Conservation (phyloP, 2,329 filamentous ascomycete species). For the Leptographium radiaticola region DNA sequence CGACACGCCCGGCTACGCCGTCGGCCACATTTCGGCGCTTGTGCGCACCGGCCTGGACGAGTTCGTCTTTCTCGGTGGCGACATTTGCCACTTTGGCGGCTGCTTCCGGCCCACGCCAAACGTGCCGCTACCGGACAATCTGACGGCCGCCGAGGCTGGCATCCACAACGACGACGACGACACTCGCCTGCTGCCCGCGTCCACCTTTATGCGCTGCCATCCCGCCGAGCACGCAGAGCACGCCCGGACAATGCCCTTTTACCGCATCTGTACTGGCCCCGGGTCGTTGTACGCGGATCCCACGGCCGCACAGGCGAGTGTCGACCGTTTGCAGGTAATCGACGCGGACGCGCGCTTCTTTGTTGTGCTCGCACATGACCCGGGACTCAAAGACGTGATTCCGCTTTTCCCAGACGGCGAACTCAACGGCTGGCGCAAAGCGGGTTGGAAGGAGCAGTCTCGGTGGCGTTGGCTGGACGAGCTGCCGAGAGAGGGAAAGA, state of each 20-base stretch:
- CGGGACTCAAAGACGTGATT: constrained; percentile 5
- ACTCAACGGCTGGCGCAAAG: constrained; percentile 8
- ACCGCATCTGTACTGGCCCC: background rate
- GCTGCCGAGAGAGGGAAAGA: background rate
- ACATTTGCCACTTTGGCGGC: constrained; percentile 21
- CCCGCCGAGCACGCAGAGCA: background rate
- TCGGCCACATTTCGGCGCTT: constrained; percentile 25
- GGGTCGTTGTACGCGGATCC: background rate
- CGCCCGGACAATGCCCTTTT: background rate
- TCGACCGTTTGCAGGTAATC: constrained; percentile 8
- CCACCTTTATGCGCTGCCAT: no score
- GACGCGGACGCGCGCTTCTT: constrained; percentile 10
- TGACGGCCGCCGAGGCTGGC: background rate
- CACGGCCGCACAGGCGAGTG: constrained; percentile 3
- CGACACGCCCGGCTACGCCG: constrained; percentile 15
- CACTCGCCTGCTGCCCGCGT: background rate
- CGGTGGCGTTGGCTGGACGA: constrained; percentile 11
- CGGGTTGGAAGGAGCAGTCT: constrained; percentile 7
- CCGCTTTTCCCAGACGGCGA: constrained; percentile 5
- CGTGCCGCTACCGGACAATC: background rate
- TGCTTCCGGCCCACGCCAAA: constrained; percentile 14
- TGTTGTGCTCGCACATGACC: constrained; percentile 10
- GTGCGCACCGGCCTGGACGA: constrained; percentile 21
- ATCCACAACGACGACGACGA: background rate
- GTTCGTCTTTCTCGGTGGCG: constrained; percentile 23